These are phyloP conservation scores for Monilinia aucupariae DNA, from an alignment of 2,329 filamentous ascomycete species.

Conservation along the genomic window DNA sequence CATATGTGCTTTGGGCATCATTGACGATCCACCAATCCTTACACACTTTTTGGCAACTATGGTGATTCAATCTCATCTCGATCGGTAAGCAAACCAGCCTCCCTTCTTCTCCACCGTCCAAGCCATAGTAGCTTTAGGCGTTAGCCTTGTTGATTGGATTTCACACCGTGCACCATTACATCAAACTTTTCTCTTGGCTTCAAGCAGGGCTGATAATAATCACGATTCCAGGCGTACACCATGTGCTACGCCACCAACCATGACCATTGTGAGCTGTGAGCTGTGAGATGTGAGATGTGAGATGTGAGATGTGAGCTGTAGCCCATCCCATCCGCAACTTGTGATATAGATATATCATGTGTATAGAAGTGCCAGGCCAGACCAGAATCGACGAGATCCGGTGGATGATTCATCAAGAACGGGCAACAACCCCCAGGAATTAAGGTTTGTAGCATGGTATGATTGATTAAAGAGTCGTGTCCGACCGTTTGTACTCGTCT, in stretches of 20 bases:
- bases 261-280: background rate
- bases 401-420: background rate
- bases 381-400: background rate
- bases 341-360: background rate
- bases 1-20: too few species aligned
- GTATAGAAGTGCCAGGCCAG: slow-evolving; percentile 4
- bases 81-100: background rate
- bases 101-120: background rate
- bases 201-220: slow-evolving; percentile 8
- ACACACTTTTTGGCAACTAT: too few species aligned
- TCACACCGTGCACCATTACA: background rate
- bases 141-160: background rate
- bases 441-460: slow-evolving; percentile 1
- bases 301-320: too few species aligned
- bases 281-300: too few species aligned
- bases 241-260: slow-evolving; percentile 11
- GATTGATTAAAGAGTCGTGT: background rate
- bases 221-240: background rate
- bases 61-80: background rate
- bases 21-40: too few species aligned
- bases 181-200: background rate
- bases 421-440: too few species aligned
- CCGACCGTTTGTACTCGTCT: background rate
- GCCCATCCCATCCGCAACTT: too few species aligned
- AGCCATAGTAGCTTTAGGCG: background rate